Evolutionary conservation across 2,329 filamentous ascomycete genomes (phyloP).

Genomic region (Sporothrix dimorphospora): DNA sequence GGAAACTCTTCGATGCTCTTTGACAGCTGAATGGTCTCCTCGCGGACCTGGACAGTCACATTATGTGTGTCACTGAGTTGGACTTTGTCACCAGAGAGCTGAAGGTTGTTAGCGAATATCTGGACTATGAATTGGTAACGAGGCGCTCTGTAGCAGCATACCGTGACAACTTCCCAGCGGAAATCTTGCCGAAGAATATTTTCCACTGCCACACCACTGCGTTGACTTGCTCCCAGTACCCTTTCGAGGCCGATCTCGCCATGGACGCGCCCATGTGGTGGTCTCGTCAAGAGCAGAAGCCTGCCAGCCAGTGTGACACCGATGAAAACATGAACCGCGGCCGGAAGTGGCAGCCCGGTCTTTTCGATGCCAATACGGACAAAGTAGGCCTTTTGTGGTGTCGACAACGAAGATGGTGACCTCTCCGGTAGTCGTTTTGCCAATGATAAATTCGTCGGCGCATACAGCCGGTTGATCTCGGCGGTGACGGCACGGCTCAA

Average conservation of each 20-base stretch:
- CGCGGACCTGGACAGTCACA: constrained; percentile 12
- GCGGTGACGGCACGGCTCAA: constrained; percentile 11
- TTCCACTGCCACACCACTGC: neutral
- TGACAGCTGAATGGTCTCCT: neutral
- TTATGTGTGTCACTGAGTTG: neutral
- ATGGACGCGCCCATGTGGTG: constrained; percentile 2
- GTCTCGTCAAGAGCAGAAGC: neutral
- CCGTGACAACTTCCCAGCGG: constrained; percentile 16
- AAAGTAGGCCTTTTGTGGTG: constrained; percentile 1
- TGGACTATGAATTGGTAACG: neutral
- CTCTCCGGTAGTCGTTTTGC: neutral
- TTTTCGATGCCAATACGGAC: constrained; percentile 23
- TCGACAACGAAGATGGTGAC: neutral
- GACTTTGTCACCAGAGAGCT: neutral
- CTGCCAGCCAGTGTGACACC: neutral
- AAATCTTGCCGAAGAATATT: neutral
- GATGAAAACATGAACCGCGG: neutral
- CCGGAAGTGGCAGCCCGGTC: neutral
- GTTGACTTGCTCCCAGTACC: neutral
- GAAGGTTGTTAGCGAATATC: neutral
- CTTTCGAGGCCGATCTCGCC: constrained; percentile 22
- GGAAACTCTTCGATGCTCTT: neutral
- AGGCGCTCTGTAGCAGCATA: neutral
- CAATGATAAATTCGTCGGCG: neutral
- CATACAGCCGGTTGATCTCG: constrained; percentile 22